phyloP scores from a whole-genome alignment of 2,329 filamentous ascomycete genomes.

The Alternaria infectoria region DNA sequence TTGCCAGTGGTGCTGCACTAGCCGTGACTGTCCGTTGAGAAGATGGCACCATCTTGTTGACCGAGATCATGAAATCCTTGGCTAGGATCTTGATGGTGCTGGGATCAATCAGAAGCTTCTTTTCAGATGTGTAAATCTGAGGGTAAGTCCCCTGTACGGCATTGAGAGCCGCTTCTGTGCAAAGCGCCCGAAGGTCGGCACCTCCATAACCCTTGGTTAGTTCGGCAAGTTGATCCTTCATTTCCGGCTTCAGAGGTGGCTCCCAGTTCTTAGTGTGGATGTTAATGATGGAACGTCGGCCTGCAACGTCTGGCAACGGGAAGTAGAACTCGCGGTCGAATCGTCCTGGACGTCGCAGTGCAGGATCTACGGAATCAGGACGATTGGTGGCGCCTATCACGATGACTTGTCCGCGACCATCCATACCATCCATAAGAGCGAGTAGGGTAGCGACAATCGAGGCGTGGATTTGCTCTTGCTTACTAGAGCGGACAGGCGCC shows the following conservation, averaged over 20 bases:
- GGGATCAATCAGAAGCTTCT: constrained; percentile 88
- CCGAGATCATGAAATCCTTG: constrained; percentile 95
- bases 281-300: constrained; percentile 83
- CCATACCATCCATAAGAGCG: constrained; percentile 58
- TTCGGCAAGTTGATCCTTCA: constrained; percentile 84
- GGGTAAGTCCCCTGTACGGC: constrained; percentile 94
- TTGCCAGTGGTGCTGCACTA: constrained; percentile 79
- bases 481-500: constrained; percentile 93
- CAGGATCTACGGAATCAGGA: constrained; percentile 94
- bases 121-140: constrained; percentile 89
- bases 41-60: constrained; percentile 95
- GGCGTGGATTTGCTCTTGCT: constrained; percentile 98
- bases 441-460: constrained; percentile 73
- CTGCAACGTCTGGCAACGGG: constrained; percentile 81
- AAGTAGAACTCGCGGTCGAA: constrained; percentile 99
- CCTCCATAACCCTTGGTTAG: constrained; percentile 96
- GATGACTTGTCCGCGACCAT: constrained; percentile 77
- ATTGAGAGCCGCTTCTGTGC: constrained; percentile 94
- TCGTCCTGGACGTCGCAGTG: constrained; percentile 88
- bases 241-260: constrained; percentile 71
- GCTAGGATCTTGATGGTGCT: constrained; percentile 84
- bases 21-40: constrained; percentile 89
- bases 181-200: constrained; percentile 90
- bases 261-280: constrained; percentile 97
- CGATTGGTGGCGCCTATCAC: constrained; percentile 99